Conservation (phyloP, 2,329 filamentous ascomycete genomes). For the Stromatinia cepivora region DNA sequence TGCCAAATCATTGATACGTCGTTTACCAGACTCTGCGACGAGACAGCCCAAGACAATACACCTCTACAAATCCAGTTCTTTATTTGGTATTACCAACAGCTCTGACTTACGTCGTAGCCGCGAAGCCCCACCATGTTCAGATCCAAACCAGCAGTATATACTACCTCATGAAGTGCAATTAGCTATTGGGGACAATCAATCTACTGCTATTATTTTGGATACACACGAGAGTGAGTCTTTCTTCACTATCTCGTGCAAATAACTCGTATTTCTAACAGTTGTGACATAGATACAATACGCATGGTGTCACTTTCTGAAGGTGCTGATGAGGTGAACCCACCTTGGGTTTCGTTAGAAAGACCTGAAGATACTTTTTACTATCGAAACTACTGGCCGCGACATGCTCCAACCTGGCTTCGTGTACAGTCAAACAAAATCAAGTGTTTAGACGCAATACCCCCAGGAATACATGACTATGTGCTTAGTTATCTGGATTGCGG, state of each 20-base stretch:
- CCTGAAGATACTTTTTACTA: not conserved
- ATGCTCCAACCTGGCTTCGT: constrained; percentile 10
- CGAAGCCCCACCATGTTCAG: not conserved
- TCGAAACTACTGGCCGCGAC: constrained; percentile 8
- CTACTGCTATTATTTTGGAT: not conserved
- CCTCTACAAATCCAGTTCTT: not conserved
- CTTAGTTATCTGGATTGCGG: not conserved
- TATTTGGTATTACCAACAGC: not conserved
- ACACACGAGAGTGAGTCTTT: not conserved
- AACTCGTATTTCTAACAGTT: not conserved
- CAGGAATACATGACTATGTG: not conserved
- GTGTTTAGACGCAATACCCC: not conserved
- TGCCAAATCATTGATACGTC: not conserved
- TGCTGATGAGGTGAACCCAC: not conserved
- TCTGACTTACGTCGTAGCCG: not conserved
- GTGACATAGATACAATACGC: not conserved
- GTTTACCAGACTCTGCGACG: not conserved
- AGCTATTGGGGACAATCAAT: not conserved
- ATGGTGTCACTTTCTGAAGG: not conserved
- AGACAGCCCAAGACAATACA: too few species aligned
- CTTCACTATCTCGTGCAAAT: too few species aligned
- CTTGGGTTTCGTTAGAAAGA: not conserved
- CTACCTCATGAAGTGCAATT: constrained; percentile 1
- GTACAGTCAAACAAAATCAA: constrained; percentile 6
- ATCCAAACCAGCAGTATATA: not conserved